These are phyloP conservation scores for Collybiopsis luxurians DNA, from an alignment of 768 basidiomycete species.

Conservation along the genomic window DNA sequence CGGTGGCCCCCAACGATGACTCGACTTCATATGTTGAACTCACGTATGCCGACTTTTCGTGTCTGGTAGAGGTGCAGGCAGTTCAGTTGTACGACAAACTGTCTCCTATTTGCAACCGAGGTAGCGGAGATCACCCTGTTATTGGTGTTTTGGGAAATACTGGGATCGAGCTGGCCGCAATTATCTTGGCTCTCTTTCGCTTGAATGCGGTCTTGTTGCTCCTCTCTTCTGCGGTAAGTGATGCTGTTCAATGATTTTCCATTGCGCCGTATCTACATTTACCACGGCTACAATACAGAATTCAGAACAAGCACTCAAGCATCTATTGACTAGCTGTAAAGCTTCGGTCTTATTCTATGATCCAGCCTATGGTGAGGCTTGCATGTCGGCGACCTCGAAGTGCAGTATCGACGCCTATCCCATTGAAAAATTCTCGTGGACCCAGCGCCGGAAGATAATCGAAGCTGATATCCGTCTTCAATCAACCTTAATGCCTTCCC, in stretches of 20 bases:
- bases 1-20: neutral
- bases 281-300: neutral
- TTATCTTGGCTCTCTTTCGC: slow-evolving; percentile 9
- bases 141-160: slow-evolving; percentile 10
- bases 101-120: neutral
- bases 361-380: neutral
- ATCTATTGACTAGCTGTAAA: slow-evolving; percentile 8
- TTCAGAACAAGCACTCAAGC: slow-evolving; percentile 10
- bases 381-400: neutral
- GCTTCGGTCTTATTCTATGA: slow-evolving; percentile 7
- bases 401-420: neutral
- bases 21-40: slow-evolving; percentile 9
- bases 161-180: slow-evolving; percentile 8
- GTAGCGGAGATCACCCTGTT: slow-evolving; percentile 5
- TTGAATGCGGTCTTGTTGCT: slow-evolving; percentile 9
- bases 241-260: neutral
- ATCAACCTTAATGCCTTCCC: neutral
- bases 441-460: neutral
- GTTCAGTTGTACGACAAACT: neutral
- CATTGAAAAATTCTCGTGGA: neutral
- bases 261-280: neutral
- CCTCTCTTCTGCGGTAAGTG: slow-evolving; percentile 9
- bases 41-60: slow-evolving; percentile 8
- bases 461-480: neutral
- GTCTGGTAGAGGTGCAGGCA: slow-evolving; percentile 6